Evolutionary conservation across 768 basidiomycete genomes (phyloP).

Genomic region (Strobilomyces confusus): DNA sequence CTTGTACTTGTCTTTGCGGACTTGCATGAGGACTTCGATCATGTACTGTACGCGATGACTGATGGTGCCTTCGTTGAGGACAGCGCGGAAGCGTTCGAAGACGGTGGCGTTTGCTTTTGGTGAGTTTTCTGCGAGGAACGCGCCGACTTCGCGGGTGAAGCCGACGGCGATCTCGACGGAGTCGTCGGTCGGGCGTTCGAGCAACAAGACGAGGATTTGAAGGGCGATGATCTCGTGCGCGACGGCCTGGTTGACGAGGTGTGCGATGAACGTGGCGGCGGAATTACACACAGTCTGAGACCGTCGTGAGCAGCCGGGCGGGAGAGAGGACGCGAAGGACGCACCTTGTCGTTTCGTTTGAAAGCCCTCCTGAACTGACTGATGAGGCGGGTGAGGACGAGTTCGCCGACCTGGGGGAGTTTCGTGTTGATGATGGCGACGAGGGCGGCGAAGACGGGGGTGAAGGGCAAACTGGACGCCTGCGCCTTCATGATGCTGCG

Average conservation of each 20-base stretch:
- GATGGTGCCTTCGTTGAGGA: slow-evolving; percentile 91
- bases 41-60: slow-evolving; percentile 98
- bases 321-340: slow-evolving; percentile 16
- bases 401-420: slow-evolving; percentile 92
- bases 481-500: slow-evolving; percentile 98
- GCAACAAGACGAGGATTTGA: slow-evolving; percentile 91
- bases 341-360: slow-evolving; percentile 95
- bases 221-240: slow-evolving; percentile 93
- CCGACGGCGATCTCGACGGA: slow-evolving; percentile 98
- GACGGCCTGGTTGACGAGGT: slow-evolving; percentile 90
- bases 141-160: slow-evolving; percentile 95
- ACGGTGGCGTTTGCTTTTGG: slow-evolving; percentile 94
- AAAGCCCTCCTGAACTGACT: slow-evolving; percentile 94
- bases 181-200: slow-evolving; percentile 95
- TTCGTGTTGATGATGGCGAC: slow-evolving; percentile 97
- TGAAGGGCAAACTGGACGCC: slow-evolving; percentile 93
- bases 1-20: slow-evolving; percentile 98
- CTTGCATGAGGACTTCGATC: slow-evolving; percentile 99
- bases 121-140: slow-evolving; percentile 88
- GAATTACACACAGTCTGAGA: slow-evolving; percentile 87
- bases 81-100: slow-evolving; percentile 94
- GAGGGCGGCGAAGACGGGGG: slow-evolving; percentile 92
- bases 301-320: neutral
- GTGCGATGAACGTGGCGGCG: slow-evolving; percentile 85
- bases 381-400: slow-evolving; percentile 82